Evolutionary conservation across 2,329 filamentous ascomycete genomes (phyloP), one percentile per base, ranked within the genome.

Genomic region (Scleromitrula shiraiana): DNA sequence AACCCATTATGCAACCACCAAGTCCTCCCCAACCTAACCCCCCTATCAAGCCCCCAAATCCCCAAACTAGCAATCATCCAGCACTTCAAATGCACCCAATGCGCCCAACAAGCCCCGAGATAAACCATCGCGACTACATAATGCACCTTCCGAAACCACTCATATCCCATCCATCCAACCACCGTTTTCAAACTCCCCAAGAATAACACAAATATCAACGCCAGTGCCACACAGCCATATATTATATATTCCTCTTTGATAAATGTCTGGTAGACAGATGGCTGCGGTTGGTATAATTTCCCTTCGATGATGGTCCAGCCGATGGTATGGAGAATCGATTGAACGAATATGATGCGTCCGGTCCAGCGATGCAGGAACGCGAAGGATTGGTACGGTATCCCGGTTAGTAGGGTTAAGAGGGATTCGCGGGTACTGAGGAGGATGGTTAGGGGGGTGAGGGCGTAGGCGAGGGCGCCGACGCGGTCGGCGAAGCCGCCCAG

Each of bases 301-400:
- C 72, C 71, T 64, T 88, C 80, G 37, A 88, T 68, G 36, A 89
- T 61, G 22, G 73, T 77, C 85, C 85, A 89, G 46, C 72, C 75
- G 22, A 89, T 73, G 1, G 84, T 88, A 62, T 90, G 85, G 1
- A 89, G 64, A 8, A 72, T 66, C 2, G 78, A 75, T 61, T 89
- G 85, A 0, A 78, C 62, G 46, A 86, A 76, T 53, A 90, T 87
- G 58, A 89, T 72, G 52, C 83, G 83, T 6, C 85, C 85, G 0
- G 82, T 68, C 85, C 85, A 89, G 26, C 83, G 80, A 63, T 88
- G 85, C 17, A 89, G 68, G 60, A 89, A 89, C 64, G 85, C 82
- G 72, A 89, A 88, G 58, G 76, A 78, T 56, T 88, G 84, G 59
- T 88, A 87, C 0, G 85, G 83, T 0, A 89, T 71, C 1, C 85